Evolutionary conservation across 2,329 filamentous ascomycete species (phyloP).

Genomic region (Alternaria brassicae): DNA sequence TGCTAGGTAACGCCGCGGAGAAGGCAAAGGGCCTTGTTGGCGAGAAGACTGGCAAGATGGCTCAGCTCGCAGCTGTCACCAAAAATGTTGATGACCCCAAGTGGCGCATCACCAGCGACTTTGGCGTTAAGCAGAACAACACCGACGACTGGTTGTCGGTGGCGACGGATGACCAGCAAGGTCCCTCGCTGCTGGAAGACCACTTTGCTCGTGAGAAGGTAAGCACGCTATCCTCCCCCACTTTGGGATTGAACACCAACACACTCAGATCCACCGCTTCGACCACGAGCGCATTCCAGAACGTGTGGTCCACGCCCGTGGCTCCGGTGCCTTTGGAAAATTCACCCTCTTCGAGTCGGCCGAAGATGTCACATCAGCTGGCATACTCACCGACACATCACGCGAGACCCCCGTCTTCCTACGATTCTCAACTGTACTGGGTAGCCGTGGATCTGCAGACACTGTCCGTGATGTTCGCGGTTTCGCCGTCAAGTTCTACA

Average conservation of each 20-base stretch:
- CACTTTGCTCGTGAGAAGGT: slow-evolving; percentile 76
- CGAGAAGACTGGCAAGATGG: slow-evolving; percentile 60
- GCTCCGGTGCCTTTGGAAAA: slow-evolving; percentile 69
- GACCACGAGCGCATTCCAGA: slow-evolving; percentile 77
- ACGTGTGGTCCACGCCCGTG: slow-evolving; percentile 71
- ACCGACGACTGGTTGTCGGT: slow-evolving; percentile 81
- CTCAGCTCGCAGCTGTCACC: slow-evolving; percentile 66
- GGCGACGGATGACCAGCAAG: slow-evolving; percentile 66
- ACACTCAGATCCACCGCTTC: slow-evolving; percentile 71
- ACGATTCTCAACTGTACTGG: slow-evolving; percentile 80
- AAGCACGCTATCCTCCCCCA: slow-evolving; percentile 11
- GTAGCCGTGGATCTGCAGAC: slow-evolving; percentile 77
- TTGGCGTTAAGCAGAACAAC: slow-evolving; percentile 74
- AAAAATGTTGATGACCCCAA: slow-evolving; percentile 64
- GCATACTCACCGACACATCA: slow-evolving; percentile 71
- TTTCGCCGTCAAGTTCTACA: slow-evolving; percentile 81
- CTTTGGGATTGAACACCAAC: slow-evolving; percentile 8
- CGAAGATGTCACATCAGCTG: slow-evolving; percentile 68
- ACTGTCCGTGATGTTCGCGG: slow-evolving; percentile 84
- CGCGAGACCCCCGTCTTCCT: slow-evolving; percentile 72
- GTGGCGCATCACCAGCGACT: slow-evolving; percentile 75
- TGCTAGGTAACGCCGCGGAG: slow-evolving; percentile 37
- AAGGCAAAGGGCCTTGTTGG: slow-evolving; percentile 46
- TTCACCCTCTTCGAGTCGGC: slow-evolving; percentile 72
- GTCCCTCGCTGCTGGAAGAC: slow-evolving; percentile 75